A percentile compares a stretch with the other conserved stretches of the same genome.
phyloP scores from a whole-genome alignment of 106 monocot species.

The Dioscorea dumetorum region DNA sequence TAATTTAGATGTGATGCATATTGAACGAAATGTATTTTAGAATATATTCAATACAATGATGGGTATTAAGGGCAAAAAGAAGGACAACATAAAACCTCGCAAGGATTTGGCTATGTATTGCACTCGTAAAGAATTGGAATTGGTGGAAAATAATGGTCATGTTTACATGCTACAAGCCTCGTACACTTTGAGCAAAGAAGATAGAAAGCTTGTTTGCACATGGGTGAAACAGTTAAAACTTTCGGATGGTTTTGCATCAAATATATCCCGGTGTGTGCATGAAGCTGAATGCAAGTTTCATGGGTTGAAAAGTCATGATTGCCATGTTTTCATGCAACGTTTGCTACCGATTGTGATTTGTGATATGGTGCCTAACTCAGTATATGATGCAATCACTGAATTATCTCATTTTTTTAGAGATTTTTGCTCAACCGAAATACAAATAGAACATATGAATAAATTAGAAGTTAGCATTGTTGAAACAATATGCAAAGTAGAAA shows the following conservation, averaged over 20 bases:
- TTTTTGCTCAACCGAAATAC: too few relatives aligned
- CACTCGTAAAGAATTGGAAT: not conserved
- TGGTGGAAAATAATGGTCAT: not conserved
- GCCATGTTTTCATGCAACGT: too few relatives aligned
- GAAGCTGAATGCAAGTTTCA: too few relatives aligned
- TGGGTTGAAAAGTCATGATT: too few relatives aligned
- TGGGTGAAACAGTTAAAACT: not conserved
- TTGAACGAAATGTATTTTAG: slow-evolving; percentile 13
- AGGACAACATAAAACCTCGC: slow-evolving; percentile 2
- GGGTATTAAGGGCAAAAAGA: slow-evolving; percentile 2
- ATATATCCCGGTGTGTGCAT: too few relatives aligned
- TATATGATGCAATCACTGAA: too few relatives aligned
- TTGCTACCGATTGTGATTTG: too few relatives aligned
- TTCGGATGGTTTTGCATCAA: not conserved
- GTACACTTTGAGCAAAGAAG: not conserved
- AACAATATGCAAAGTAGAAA: too few relatives aligned
- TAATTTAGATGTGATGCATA: too few relatives aligned
- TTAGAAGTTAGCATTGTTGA: too few relatives aligned
- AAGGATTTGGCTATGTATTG: not conserved
- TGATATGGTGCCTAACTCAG: too few relatives aligned
- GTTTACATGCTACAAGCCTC: not conserved
- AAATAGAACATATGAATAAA: too few relatives aligned
- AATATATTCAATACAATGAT: slow-evolving; percentile 7
- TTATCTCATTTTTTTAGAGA: not conserved
- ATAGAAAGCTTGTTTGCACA: not conserved